Evolutionary conservation across 768 basidiomycete species (phyloP), one percentile per base, ranked within the genome.

Genomic region (Lentinula aciculospora): DNA sequence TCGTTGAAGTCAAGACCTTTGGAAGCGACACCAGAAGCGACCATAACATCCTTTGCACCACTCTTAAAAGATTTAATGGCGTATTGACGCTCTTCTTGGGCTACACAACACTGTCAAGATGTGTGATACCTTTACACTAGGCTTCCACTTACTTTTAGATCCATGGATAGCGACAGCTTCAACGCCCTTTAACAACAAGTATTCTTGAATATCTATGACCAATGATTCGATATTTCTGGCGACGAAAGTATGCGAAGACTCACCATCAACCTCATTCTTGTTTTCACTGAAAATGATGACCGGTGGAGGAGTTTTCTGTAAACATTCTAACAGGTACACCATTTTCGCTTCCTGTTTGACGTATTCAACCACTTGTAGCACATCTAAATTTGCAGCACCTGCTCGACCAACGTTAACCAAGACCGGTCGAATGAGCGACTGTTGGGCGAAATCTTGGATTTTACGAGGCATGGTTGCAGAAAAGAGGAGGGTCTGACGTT

Each of bases 341-440:
- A 98, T 98, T 73, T 99, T 99, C 0, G 97, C 97, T 72, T 98
- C 97, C 68, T 97, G 94, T 73, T 99, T 99, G 65, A 99, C 97
- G 65, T 97, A 98, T 74, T 99, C 97, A 21, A 98, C 92, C 29
- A 98, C 90, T 67, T 94, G 94, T 28, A 98, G 79, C 2, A 99
- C 94, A 67, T 98, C 96, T 69, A 99, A 72, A 71, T 95, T 96
- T 40, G 97, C 97, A 21, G 97, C 97, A 66, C 97, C 97, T 6
- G 97, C 96, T 66, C 97, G 89, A 23, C 97, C 96, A 44, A 98
- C 95, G 69, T 99, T 99, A 63, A 99, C 94, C 29, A 98, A 78
- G 13, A 99, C 81, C 1, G 97, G 97, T 64, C 86, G 85, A 62
- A 98, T 91, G n/a, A 99, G 80, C 0, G 96, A 96, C 67, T 94